phyloP scores from a whole-genome alignment of 257 asterid species.

The Plantago ovata region DNA sequence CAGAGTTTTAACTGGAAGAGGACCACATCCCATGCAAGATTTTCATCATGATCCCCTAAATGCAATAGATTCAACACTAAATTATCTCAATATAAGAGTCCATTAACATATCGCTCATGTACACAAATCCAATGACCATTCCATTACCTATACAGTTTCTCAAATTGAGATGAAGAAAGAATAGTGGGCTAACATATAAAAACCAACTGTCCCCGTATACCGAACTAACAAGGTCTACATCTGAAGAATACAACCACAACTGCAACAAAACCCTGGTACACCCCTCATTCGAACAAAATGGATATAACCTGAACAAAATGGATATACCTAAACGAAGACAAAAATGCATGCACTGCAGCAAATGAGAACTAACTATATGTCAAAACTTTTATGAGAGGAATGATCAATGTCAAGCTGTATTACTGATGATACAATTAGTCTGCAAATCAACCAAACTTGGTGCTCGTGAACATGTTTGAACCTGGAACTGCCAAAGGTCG shows the following conservation, averaged over 20 bases:
- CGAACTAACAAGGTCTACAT: too few species aligned
- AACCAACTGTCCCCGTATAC: too few species aligned
- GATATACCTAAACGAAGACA: not conserved
- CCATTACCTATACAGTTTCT: not conserved
- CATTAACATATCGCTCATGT: too few species aligned
- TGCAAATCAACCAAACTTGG: conserved; percentile 43
- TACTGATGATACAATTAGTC: not conserved
- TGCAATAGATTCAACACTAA: too few species aligned
- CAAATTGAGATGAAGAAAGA: not conserved
- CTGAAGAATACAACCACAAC: too few species aligned
- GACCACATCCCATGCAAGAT: too few species aligned
- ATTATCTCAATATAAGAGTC: too few species aligned
- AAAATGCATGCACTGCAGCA: conserved; percentile 17
- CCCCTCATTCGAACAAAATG: conserved; percentile 16
- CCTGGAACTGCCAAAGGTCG: conserved; percentile 51
- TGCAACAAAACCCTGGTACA: conserved; percentile 26
- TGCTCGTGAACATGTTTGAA: conserved; percentile 35
- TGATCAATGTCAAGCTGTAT: conserved; percentile 12
- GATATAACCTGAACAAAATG: conserved; percentile 4
- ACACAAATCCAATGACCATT: too few species aligned
- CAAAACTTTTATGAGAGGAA: conserved; percentile 26
- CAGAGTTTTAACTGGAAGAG: too few species aligned
- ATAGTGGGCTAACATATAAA: too few species aligned
- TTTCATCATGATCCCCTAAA: too few species aligned
- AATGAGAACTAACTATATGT: conserved; percentile 17